These are phyloP conservation scores for Alternaria arborescens DNA, from an alignment of 2,329 filamentous ascomycete species.

Conservation along the genomic window DNA sequence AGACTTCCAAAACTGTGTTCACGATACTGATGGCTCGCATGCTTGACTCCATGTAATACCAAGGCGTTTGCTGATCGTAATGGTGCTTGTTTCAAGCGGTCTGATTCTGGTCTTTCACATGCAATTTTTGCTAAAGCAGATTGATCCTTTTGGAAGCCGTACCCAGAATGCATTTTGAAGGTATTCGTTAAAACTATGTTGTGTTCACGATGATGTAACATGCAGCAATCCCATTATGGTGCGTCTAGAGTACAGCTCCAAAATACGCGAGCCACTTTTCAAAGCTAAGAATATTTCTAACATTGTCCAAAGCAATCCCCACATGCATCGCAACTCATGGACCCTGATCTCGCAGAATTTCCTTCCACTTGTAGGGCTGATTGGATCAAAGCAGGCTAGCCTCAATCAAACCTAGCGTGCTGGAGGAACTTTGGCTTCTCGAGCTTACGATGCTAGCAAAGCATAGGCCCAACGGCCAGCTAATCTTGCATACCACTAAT, in stretches of 20 bases:
- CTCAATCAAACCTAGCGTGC: background rate
- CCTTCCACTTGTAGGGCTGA: background rate
- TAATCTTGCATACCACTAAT: conserved; percentile 5
- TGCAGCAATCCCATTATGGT: background rate
- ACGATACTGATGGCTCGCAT: background rate
- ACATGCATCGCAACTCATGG: conserved; percentile 2
- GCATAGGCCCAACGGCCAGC: conserved; percentile 2
- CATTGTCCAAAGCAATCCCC: background rate
- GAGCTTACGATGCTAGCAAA: background rate
- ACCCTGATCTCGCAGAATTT: background rate
- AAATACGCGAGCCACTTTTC: background rate
- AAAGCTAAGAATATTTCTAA: background rate
- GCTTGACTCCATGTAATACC: background rate
- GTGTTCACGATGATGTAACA: background rate
- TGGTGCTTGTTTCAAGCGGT: background rate
- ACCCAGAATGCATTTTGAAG: background rate
- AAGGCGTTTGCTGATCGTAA: background rate
- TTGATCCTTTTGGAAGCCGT: background rate
- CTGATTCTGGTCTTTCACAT: background rate
- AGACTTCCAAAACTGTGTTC: conserved; percentile 17
- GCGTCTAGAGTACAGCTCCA: background rate
- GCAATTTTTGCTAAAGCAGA: background rate
- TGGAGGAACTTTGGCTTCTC: background rate
- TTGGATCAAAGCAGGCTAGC: background rate
- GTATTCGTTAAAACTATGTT: background rate